Evolutionary conservation across 2,329 filamentous ascomycete species (phyloP), one percentile per base, ranked within the genome.

Genomic region (Cladophialophora chaetospira): DNA sequence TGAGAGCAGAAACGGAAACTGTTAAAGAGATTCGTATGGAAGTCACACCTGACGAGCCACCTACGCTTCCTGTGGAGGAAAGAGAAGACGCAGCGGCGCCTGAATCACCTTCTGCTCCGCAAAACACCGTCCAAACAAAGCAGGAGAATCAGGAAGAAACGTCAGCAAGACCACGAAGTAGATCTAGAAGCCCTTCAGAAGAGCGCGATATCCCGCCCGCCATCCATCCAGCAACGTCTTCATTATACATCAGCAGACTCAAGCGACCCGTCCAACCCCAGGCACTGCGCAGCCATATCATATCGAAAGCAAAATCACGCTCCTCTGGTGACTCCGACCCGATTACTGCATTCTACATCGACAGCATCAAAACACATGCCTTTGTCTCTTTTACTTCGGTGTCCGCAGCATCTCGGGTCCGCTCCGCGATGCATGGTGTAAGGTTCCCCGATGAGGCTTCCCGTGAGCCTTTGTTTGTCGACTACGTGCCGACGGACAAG

Each of bases 391-490:
- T 97, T 70, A 76, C 78, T 42, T 87, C 79, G 43, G 77, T 85
- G 8, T 77, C 85, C 2, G 86, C 88, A 3, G 94, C 94, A 3
- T 85, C 87, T 0, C 83, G 90, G 19, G 91, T 89, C 6, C 88
- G 93, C 46, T 81, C 84, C 8, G 82, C 82, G 2, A 77, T 97
- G 2, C 93, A 99, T 72, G 83, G 85, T 56, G 82, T 82, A 19
- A 82, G 91, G 31, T 97, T 92, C 90, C 93, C 93, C 0, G 84
- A 91, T 57, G 93, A 97, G 73, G 85, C 87, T 57, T 89, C 87
- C 64, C 83, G 94, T 28, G 95, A 94, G 70, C 81, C 86, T 0
- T 79, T 97, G 1, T 95, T 88, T 83, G 89, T 90, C 3, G 94
- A 99, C 70, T 97, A 94, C 70, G 81, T 97, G 17, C 93, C 93